Evolutionary conservation across 768 basidiomycete genomes (phyloP).

Genomic region (Pisolithus sp.): DNA sequence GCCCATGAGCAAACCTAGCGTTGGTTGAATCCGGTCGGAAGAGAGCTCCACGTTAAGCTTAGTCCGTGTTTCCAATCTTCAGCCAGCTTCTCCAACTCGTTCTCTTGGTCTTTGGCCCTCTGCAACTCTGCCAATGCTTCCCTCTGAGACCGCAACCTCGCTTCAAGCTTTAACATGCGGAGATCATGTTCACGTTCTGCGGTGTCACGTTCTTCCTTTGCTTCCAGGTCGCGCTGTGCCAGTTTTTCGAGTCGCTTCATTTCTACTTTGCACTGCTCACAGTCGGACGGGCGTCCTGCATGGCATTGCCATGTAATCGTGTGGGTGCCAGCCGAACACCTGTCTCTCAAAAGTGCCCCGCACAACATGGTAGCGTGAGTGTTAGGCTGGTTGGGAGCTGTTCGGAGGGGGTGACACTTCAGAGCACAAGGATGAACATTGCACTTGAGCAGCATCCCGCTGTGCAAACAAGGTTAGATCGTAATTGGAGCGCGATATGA

Average conservation of each 20-base stretch:
- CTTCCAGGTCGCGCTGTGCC: constrained; percentile 32
- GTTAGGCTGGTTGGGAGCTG: constrained; percentile 38
- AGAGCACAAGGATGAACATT: constrained; percentile 48
- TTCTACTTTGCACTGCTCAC: constrained; percentile 42
- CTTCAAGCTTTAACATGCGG: constrained; percentile 38
- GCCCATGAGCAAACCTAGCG: too few relatives aligned
- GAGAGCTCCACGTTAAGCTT: too few relatives aligned
- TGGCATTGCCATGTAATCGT: constrained; percentile 38
- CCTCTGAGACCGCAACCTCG: constrained; percentile 30
- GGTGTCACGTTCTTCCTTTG: constrained; percentile 39
- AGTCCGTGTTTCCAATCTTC: too few relatives aligned
- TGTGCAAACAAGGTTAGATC: constrained; percentile 16
- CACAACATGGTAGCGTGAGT: constrained; percentile 34
- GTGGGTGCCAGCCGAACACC: constrained; percentile 43
- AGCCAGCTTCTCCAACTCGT: too few relatives aligned
- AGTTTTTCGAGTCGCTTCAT: constrained; percentile 36
- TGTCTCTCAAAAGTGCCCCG: constrained; percentile 25
- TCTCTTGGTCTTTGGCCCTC: constrained; percentile 29
- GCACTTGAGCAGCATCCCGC: constrained; percentile 44
- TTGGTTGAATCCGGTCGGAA: too few relatives aligned
- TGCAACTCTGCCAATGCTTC: constrained; percentile 32
- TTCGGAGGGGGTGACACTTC: constrained; percentile 52
- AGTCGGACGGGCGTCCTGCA: constrained; percentile 30
- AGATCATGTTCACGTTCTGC: constrained; percentile 38
- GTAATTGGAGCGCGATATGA: background rate